Conservation (phyloP, 2,329 filamentous ascomycete species). For the Verticillium isaacii region DNA sequence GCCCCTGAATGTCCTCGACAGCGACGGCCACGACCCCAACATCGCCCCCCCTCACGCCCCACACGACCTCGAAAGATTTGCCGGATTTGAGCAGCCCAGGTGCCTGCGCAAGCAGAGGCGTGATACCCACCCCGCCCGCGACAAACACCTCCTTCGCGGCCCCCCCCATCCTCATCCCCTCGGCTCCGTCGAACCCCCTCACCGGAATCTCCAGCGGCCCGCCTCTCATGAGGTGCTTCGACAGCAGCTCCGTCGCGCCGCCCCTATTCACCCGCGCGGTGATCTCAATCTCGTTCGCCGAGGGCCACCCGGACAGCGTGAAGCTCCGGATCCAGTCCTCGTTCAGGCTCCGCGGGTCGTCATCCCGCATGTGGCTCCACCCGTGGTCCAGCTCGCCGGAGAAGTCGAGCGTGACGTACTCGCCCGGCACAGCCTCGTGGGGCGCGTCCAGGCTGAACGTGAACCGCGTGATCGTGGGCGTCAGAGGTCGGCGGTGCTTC, state of each 20-base stretch:
- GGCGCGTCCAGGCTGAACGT: constrained; percentile 33
- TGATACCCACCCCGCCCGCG: constrained; percentile 79
- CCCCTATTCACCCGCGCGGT: constrained; percentile 63
- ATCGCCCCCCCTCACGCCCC: constrained; percentile 62
- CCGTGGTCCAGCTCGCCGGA: constrained; percentile 63
- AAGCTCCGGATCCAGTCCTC: constrained; percentile 83
- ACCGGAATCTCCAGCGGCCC: constrained; percentile 59
- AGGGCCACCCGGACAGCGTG: constrained; percentile 64
- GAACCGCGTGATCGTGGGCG: constrained; percentile 65
- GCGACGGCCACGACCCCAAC: constrained; percentile 56
- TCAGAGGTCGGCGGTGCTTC: constrained; percentile 52
- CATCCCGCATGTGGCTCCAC: constrained; percentile 79
- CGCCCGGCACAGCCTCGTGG: constrained; percentile 38
- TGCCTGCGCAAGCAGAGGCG: constrained; percentile 71
- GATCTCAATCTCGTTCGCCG: constrained; percentile 58
- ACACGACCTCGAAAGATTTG: constrained; percentile 52
- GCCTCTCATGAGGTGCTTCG: constrained; percentile 44
- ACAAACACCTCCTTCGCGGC: constrained; percentile 48
- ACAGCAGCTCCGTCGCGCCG: constrained; percentile 61
- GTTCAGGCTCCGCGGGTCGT: constrained; percentile 74
- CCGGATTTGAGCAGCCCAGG: constrained; percentile 33
- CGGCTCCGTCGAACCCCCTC: constrained; percentile 66
- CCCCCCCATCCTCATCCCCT: constrained; percentile 33
- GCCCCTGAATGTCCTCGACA: constrained; percentile 43
- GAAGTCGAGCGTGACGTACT: constrained; percentile 76